Percentiles rank a stretch among this genome's conserved stretches.
Conservation (phyloP, 2,329 filamentous ascomycete species). For the Hymenoscyphus scutula region DNA sequence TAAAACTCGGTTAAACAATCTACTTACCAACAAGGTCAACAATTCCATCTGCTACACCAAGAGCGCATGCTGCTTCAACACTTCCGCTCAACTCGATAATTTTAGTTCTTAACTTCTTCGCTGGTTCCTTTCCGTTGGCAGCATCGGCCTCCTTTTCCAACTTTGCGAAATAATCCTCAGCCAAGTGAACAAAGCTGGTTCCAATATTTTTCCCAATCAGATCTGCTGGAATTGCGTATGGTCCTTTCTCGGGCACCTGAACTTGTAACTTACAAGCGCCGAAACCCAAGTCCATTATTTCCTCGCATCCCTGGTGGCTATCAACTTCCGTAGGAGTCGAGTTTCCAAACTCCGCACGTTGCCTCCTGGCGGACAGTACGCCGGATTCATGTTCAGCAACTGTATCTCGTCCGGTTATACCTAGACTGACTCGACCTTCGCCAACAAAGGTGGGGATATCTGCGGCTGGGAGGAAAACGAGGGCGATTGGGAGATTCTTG, state of each 20-base stretch:
- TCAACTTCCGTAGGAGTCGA: constrained; percentile 42
- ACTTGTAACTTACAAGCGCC: constrained; percentile 91
- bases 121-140: constrained; percentile 33
- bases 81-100: constrained; percentile 95
- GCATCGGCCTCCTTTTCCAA: constrained; percentile 59
- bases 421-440: constrained; percentile 87
- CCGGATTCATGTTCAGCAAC: constrained; percentile 83
- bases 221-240: constrained; percentile 66
- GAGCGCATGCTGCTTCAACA: constrained; percentile 92
- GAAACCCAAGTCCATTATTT: constrained; percentile 87
- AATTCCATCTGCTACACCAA: constrained; percentile 95
- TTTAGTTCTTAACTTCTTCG: constrained; percentile 70
- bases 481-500: constrained; percentile 92
- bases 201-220: constrained; percentile 90
- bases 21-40: constrained; percentile 88
- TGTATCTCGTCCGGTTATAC: constrained; percentile 92
- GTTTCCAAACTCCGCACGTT: constrained; percentile 48
- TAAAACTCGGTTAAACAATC: not conserved
- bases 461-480: constrained; percentile 93
- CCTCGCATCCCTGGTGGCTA: constrained; percentile 59
- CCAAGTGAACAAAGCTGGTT: constrained; percentile 87
- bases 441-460: constrained; percentile 98
- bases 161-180: constrained; percentile 77
- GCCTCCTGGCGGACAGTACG: constrained; percentile 49
- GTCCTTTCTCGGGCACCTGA: constrained; percentile 88